Evolutionary conservation across 192 early-diverging fungal genomes (phyloP).

Genomic region (Paraglomus brasilianum): DNA sequence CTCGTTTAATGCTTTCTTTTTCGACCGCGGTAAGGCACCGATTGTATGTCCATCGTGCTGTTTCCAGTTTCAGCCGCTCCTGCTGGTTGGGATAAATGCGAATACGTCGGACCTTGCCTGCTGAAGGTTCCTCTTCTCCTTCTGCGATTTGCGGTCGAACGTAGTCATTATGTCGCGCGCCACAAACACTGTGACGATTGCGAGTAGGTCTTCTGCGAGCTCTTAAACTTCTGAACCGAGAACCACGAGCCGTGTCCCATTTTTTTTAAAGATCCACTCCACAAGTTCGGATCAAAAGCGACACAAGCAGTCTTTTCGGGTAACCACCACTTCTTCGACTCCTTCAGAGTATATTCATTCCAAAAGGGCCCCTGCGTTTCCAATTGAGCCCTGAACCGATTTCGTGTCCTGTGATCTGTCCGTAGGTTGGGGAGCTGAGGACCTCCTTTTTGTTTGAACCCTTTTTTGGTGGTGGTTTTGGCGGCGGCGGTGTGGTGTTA

Average conservation of each 20-base stretch:
- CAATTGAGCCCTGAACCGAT: conserved; percentile 1
- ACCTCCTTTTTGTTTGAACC: too few relatives aligned
- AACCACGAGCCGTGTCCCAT: neutral
- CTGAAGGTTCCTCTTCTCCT: conserved; percentile 1
- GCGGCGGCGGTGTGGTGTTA: too few relatives aligned
- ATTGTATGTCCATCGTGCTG: too few relatives aligned
- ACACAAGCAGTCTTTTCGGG: conserved; percentile 1
- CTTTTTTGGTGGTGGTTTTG: too few relatives aligned
- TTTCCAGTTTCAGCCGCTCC: conserved; percentile 11
- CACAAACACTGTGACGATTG: conserved; percentile 20
- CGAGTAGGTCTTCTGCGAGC: conserved; percentile 16
- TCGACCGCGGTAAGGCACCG: neutral
- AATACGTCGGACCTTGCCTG: neutral
- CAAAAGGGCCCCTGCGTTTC: neutral
- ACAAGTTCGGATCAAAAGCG: conserved; percentile 10
- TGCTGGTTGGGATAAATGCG: conserved; percentile 18
- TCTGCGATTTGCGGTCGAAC: neutral
- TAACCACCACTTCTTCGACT: conserved; percentile 9
- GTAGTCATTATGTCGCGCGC: neutral
- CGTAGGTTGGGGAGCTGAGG: too few relatives aligned
- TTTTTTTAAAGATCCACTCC: conserved; percentile 21
- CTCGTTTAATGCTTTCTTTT: neutral
- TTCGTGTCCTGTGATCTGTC: conserved; percentile 15
- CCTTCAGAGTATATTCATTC: conserved; percentile 7
- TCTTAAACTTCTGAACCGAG: conserved; percentile 4